Evolutionary conservation across 164 flowering plant genomes (phyloP), one percentile per base, ranked within the genome.

Genomic region (Protea cynaroides): DNA sequence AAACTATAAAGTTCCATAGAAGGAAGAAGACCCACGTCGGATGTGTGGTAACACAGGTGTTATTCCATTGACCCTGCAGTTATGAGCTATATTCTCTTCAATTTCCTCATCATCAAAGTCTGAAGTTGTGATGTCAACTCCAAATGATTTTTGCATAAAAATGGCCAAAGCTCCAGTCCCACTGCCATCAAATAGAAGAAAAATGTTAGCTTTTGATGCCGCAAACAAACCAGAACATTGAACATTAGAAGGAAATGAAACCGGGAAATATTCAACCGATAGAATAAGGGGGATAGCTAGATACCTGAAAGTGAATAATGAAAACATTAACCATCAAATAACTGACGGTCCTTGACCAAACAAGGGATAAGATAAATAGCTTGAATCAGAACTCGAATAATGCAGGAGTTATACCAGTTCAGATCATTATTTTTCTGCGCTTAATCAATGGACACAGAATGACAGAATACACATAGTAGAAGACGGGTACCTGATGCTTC

Each of bases 161-260:
- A 94, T 94, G 36, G 98, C 95, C 80, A 94, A 78, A 71, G 97
- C 96, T 64, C 98, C 98, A 61, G 98, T 94, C 47, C 98, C 96
- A 80, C 98, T 94, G 82, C 67, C 70, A 82, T 50, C 52, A 49
- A 63, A 43, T 24, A 43, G 59, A 63, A 43, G 49, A 66, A 44
- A 8, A 59, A 22, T 23, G 37, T 18, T 11, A 38, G 23, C 14
- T 15, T 15, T 15, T 49, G 17, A 4, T 49, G 19, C 18, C 5
- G 34, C 34, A 29, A 29, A 29, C 34, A 29, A 29, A 29, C 34
- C 34, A 5, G 34, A 29, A 49, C 13, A 46, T 9, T 10, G 50
- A 46, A 46, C 19, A 49, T 18, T 4, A 49, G 14, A 49, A 8
- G 46, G 46, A 40, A 15, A 49, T 13, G n/a, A 49, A 49, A 49